These are phyloP conservation scores for Phytophthora ramorum DNA, from an alignment of 352 stramenopile genomes.

Conservation along the genomic window DNA sequence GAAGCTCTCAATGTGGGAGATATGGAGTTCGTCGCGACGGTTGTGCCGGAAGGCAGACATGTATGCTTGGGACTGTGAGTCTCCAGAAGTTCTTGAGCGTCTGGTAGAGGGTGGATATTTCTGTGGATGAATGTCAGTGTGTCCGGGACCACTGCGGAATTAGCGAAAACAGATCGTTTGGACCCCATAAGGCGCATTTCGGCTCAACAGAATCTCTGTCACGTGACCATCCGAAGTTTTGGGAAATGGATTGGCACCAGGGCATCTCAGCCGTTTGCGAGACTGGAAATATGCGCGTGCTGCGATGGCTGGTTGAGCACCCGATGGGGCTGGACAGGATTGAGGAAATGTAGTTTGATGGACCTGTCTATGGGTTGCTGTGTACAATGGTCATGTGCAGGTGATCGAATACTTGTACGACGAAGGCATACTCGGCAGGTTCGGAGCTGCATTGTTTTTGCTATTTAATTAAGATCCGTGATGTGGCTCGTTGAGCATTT, in stretches of 20 bases:
- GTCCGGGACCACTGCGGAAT: not conserved
- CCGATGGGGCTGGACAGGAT: not conserved
- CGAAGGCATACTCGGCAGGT: not conserved
- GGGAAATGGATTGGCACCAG: not conserved
- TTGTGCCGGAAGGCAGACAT: not conserved
- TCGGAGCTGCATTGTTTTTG: not conserved
- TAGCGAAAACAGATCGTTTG: not conserved
- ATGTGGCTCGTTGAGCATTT: not conserved
- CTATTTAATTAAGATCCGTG: not conserved
- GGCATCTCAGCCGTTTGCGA: not conserved
- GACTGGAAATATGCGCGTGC: not conserved
- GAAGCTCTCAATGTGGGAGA: not conserved
- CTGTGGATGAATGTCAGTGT: not conserved
- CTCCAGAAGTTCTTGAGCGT: not conserved
- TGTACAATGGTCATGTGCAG: not conserved
- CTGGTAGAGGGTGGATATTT: not conserved
- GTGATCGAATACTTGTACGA: not conserved
- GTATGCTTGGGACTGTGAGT: not conserved
- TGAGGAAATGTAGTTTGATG: not conserved
- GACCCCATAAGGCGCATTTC: not conserved
- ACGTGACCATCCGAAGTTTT: not conserved
- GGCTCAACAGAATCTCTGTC: not conserved
- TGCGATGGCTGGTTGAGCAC: conserved; percentile 1
- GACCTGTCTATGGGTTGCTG: not conserved
- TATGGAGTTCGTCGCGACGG: not conserved